Evolutionary conservation across 495 filamentous ascomycete genomes (phyloP).

Genomic region (Penicillium simplicissimum): DNA sequence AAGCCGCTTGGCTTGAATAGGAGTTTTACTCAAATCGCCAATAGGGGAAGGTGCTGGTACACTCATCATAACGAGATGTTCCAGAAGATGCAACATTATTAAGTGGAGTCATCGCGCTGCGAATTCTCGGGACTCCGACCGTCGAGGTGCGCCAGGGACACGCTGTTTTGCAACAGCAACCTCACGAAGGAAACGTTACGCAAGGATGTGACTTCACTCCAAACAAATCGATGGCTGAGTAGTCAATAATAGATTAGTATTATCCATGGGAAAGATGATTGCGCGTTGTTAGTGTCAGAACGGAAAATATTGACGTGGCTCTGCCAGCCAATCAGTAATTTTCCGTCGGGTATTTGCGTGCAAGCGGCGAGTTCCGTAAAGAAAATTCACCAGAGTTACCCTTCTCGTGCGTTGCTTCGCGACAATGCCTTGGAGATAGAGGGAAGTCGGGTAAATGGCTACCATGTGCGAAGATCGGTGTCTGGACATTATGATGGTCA

Average conservation of each 20-base stretch:
- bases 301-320: not conserved
- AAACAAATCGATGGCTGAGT: not conserved
- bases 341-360: constrained; percentile 22
- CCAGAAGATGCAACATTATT: constrained; percentile 25
- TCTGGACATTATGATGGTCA: not conserved
- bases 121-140: constrained; percentile 19
- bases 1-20: no score
- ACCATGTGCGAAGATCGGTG: not conserved
- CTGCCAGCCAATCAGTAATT: not conserved
- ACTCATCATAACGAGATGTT: no score
- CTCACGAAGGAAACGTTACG: constrained; percentile 25
- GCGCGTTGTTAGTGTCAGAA: constrained; percentile 21
- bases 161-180: constrained; percentile 22
- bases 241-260: not conserved
- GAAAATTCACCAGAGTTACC: no score
- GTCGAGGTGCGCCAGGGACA: constrained; percentile 25
- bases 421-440: not conserved
- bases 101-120: constrained; percentile 19
- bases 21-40: no score
- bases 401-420: not conserved
- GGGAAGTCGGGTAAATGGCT: not conserved
- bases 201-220: constrained; percentile 18
- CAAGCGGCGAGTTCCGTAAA: constrained; percentile 8
- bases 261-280: constrained; percentile 28
- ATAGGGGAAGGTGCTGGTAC: no score